Evolutionary conservation across 148 eudicot species (phyloP).

Genomic region (Pouteria glomerata): DNA sequence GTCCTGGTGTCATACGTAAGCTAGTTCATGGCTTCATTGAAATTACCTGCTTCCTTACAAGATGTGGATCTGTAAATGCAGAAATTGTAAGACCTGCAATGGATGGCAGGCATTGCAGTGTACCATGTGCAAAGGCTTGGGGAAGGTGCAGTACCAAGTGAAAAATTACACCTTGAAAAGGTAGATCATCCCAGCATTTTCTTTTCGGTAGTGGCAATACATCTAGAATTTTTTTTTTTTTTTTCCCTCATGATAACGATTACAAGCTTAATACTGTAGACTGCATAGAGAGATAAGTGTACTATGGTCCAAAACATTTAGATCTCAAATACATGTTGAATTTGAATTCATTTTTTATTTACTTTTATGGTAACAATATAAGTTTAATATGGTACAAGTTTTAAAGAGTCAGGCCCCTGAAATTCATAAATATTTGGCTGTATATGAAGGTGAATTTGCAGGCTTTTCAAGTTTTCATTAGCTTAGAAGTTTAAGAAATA

Average conservation of each 20-base stretch:
- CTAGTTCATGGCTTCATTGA: neutral
- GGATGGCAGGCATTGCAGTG: conserved; percentile 93
- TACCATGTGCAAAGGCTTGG: conserved; percentile 86
- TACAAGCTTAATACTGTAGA: conserved; percentile 5
- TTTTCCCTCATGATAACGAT: neutral
- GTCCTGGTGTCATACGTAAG: neutral
- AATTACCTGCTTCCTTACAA: conserved; percentile 5
- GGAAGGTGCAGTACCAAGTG: conserved; percentile 83
- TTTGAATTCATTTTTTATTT: neutral
- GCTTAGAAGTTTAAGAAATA: no score
- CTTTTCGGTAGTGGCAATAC: neutral
- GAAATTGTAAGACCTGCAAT: conserved; percentile 73
- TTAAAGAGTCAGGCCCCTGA: neutral
- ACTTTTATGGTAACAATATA: neutral
- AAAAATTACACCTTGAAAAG: conserved; percentile 60
- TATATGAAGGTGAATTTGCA: no score
- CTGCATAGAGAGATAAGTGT: neutral
- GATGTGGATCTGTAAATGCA: conserved; percentile 22
- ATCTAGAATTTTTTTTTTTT: neutral
- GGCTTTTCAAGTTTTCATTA: no score
- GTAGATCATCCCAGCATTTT: conserved; percentile 25
- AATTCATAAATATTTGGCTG: neutral
- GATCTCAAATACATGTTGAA: neutral
- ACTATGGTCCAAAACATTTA: neutral
- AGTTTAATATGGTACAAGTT: neutral